Evolutionary conservation across 1,139 yeast species (phyloP).

Genomic region (Magnusiomyces sp.): DNA sequence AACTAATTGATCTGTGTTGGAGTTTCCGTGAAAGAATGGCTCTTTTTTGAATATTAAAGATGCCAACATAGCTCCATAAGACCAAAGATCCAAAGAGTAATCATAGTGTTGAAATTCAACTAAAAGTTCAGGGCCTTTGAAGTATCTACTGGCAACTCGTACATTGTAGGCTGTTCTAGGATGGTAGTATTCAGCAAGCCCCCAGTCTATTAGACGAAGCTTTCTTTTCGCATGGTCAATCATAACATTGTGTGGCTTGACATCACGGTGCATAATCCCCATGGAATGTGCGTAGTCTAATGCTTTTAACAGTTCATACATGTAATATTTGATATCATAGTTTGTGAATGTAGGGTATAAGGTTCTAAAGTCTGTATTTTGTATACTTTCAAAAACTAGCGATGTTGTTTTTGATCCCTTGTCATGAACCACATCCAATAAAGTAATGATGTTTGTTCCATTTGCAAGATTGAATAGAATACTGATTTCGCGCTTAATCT

Average conservation of each 20-base stretch:
- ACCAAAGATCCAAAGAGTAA: constrained; percentile 88
- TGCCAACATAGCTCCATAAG: constrained; percentile 94
- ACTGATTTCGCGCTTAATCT: constrained; percentile 84
- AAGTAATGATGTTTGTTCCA: constrained; percentile 70
- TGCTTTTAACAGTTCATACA: constrained; percentile 75
- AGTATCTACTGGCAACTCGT: constrained; percentile 88
- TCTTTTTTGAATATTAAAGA: constrained; percentile 91
- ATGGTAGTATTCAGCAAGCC: constrained; percentile 90
- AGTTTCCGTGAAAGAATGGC: constrained; percentile 91
- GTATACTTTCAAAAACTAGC: constrained; percentile 73
- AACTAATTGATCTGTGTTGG: constrained; percentile 87
- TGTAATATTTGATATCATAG: constrained; percentile 71
- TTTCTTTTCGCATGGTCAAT: constrained; percentile 66
- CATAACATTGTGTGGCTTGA: constrained; percentile 94
- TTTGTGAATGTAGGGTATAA: constrained; percentile 77
- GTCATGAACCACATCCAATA: constrained; percentile 77
- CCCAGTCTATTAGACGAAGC: constrained; percentile 89
- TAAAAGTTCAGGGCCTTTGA: constrained; percentile 87
- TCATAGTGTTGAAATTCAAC: constrained; percentile 85
- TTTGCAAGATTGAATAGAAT: constrained; percentile 73
- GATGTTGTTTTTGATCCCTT: constrained; percentile 82
- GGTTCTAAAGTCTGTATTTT: constrained; percentile 78
- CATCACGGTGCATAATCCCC: constrained; percentile 97
- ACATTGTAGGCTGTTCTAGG: constrained; percentile 88
- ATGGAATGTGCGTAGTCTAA: constrained; percentile 84